Evolutionary conservation across 176 grass and related monocot species (phyloP), one percentile per base, ranked within the genome.

Genomic region (Tuctoria greenei): DNA sequence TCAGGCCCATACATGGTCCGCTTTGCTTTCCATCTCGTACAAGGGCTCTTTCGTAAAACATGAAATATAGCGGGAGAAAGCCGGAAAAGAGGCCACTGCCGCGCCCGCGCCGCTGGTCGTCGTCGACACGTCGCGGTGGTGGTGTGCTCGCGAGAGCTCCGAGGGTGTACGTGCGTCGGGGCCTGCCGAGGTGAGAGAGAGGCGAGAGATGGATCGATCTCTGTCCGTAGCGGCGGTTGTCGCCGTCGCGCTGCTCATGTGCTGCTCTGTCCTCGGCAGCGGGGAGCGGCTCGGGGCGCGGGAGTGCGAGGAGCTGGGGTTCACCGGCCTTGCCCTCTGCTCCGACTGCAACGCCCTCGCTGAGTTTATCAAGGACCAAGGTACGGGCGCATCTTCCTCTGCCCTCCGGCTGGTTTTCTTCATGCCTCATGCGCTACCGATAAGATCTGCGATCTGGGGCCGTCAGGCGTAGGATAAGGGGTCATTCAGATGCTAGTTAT

Each of bases 291-390:
- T 93, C 60, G 80, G 86, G 67, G 66, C 64, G 10, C 80, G 80
- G 74, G 86, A 86, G 69, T 99, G 96, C 89, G 96, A 99, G 83
- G 85, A 92, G 26, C 85, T 99, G 42, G 96, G 96, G 0, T 99
- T 99, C 85, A 99, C 96, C 34, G 92, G 96, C 69, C 96, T 99
- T 47, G 96, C 96, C 39, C 89, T 99, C 35, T 99, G 96, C 85
- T 99, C 96, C 80, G 92, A 99, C 81, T 95, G 96, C 89, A 90
- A 81, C 61, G 85, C 91, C 37, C 84, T 99, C 26, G 27, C 67
- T 2, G 96, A 99, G 62, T 95, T 92, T 71, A 85, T 99, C 31
- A 95, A 99, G 88, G 87, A 99, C 56, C 61, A 92, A 86, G 96
- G 96, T 99, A 75, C 18, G 25, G 7, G 1, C 10, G 2, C 5